These are phyloP conservation scores for Pyrenochaeta sp. DNA, from an alignment of 2,329 filamentous ascomycete genomes.

Conservation along the genomic window DNA sequence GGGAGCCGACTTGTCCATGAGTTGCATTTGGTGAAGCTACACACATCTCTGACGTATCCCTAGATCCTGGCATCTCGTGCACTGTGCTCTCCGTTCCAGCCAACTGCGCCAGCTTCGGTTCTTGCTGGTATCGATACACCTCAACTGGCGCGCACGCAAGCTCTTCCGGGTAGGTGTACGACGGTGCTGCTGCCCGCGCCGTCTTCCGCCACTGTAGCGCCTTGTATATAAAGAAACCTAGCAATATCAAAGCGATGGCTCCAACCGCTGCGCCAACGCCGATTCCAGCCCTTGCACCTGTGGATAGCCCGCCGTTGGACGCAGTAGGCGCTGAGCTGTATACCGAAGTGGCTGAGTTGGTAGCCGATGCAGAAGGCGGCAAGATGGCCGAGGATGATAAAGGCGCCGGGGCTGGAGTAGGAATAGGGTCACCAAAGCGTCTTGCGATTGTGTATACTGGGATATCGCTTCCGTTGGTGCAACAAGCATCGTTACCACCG, in stretches of 20 bases:
- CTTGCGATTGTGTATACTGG: slow-evolving; percentile 11
- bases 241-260: slow-evolving; percentile 6
- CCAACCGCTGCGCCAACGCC: slow-evolving; percentile 8
- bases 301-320: background rate
- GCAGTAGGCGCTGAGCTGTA: background rate
- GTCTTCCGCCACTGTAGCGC: slow-evolving; percentile 17
- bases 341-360: background rate
- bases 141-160: background rate
- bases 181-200: background rate
- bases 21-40: background rate
- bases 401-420: background rate
- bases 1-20: background rate
- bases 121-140: slow-evolving; percentile 4
- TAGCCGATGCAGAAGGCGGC: background rate
- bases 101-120: slow-evolving; percentile 2
- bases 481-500: slow-evolving; percentile 6
- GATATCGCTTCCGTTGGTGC: background rate
- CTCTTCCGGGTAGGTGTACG: background rate
- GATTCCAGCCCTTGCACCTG: slow-evolving; percentile 9
- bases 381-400: background rate
- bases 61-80: slow-evolving; percentile 3
- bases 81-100: slow-evolving; percentile 8
- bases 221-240: slow-evolving; percentile 14
- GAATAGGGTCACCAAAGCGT: slow-evolving; percentile 14
- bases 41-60: background rate